These are phyloP conservation scores for Daldinia loculata DNA, from an alignment of 495 filamentous ascomycete species.

Conservation along the genomic window DNA sequence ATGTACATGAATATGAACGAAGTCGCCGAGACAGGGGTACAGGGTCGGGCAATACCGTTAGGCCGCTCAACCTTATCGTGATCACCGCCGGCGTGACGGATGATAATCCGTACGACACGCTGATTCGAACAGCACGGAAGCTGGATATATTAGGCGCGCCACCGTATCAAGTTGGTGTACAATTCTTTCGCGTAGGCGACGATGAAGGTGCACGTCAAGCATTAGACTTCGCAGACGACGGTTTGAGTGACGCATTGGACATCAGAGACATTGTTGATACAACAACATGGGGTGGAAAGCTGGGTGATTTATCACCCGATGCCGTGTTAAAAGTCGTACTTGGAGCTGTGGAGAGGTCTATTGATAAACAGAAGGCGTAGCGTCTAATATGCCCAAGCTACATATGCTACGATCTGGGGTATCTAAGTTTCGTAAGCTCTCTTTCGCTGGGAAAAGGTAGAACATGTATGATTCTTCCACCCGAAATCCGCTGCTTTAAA, in stretches of 20 bases:
- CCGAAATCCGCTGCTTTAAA: background rate
- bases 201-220: slow-evolving; percentile 67
- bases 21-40: slow-evolving; percentile 43
- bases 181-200: slow-evolving; percentile 88
- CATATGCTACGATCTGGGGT: background rate
- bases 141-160: slow-evolving; percentile 75
- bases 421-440: background rate
- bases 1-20: slow-evolving; percentile 49
- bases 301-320: slow-evolving; percentile 52
- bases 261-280: slow-evolving; percentile 87
- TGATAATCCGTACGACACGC: slow-evolving; percentile 74
- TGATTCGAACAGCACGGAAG: slow-evolving; percentile 69
- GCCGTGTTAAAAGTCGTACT: slow-evolving; percentile 77
- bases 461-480: background rate
- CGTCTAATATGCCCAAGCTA: background rate
- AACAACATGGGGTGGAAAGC: slow-evolving; percentile 67
- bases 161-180: slow-evolving; percentile 83
- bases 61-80: slow-evolving; percentile 85
- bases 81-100: slow-evolving; percentile 83
- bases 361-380: slow-evolving; percentile 27
- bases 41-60: slow-evolving; percentile 54
- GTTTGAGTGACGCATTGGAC: slow-evolving; percentile 57
- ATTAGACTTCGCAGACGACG: slow-evolving; percentile 74
- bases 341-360: slow-evolving; percentile 60
- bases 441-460: background rate